phyloP scores from a whole-genome alignment of 257 asterid species.

The Henckelia pumila region DNA sequence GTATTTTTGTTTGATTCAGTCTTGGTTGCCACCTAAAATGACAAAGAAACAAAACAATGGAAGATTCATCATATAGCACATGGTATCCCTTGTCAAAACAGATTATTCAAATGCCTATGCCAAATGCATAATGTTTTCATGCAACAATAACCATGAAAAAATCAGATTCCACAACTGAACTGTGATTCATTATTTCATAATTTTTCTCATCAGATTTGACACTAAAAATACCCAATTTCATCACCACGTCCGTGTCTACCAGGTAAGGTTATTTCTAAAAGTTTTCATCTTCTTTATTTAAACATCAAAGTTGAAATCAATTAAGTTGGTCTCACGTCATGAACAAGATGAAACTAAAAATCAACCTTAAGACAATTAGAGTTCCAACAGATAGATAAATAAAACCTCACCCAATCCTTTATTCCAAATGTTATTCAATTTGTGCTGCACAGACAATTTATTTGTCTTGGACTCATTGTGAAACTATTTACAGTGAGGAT shows the following conservation, averaged over 20 bases:
- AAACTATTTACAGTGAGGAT: background rate
- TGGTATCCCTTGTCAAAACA: constrained; percentile 1
- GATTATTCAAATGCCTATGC: constrained; percentile 12
- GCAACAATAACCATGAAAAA: constrained; percentile 6
- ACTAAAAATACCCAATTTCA: background rate
- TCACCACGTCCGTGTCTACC: background rate
- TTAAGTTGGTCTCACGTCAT: no score
- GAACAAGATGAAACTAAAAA: background rate
- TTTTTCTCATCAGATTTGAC: background rate
- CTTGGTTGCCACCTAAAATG: constrained; percentile 89
- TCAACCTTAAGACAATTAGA: background rate
- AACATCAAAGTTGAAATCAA: background rate
- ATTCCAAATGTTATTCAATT: no score
- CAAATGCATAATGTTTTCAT: constrained; percentile 15
- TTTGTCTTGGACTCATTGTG: background rate
- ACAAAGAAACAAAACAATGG: constrained; percentile 23
- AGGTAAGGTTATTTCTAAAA: background rate
- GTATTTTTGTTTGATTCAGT: constrained; percentile 94
- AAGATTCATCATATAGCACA: constrained; percentile 20
- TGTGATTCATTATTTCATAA: constrained; percentile 4
- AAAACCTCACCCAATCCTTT: no score
- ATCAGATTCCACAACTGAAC: constrained; percentile 2
- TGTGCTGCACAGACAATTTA: background rate
- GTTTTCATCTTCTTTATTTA: background rate
- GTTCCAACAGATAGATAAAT: background rate